phyloP scores from a whole-genome alignment of 495 filamentous ascomycete species.

The Barbatosphaeria neglecta region DNA sequence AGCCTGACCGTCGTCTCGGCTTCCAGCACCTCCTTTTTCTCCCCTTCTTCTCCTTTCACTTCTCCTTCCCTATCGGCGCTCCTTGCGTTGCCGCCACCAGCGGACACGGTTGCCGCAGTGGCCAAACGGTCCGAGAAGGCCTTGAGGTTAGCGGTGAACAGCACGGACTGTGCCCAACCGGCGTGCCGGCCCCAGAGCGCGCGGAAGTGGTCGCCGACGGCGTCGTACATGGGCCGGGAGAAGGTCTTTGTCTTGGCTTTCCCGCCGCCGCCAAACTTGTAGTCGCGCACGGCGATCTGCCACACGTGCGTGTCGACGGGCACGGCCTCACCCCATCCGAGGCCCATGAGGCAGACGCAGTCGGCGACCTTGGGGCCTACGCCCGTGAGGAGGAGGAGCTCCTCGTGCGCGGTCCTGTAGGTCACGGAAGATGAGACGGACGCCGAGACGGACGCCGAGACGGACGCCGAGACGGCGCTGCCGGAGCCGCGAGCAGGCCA shows the following conservation, averaged over 20 bases:
- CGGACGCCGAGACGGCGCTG: not conserved
- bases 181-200: conserved; percentile 87
- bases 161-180: conserved; percentile 93
- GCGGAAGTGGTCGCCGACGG: conserved; percentile 81
- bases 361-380: conserved; percentile 96
- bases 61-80: too few relatives aligned
- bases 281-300: conserved; percentile 95
- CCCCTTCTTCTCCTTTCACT: conserved; percentile 12
- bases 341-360: conserved; percentile 91
- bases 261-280: conserved; percentile 83
- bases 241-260: conserved; percentile 74
- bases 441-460: too few relatives aligned
- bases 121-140: conserved; percentile 61
- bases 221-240: conserved; percentile 78
- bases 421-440: too few relatives aligned
- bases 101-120: too few relatives aligned
- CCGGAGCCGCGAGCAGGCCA: conserved; percentile 26
- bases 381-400: conserved; percentile 64
- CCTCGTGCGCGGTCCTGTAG: conserved; percentile 74
- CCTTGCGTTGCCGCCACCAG: too few relatives aligned
- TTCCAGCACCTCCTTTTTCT: conserved; percentile 15
- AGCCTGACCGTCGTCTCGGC: conserved; percentile 14
- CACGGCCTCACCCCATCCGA: conserved; percentile 93
- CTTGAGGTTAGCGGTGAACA: conserved; percentile 89
- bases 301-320: conserved; percentile 97